phyloP scores from a whole-genome alignment of 805 yeast species.

The Maudiozyma saulgeensis region DNA sequence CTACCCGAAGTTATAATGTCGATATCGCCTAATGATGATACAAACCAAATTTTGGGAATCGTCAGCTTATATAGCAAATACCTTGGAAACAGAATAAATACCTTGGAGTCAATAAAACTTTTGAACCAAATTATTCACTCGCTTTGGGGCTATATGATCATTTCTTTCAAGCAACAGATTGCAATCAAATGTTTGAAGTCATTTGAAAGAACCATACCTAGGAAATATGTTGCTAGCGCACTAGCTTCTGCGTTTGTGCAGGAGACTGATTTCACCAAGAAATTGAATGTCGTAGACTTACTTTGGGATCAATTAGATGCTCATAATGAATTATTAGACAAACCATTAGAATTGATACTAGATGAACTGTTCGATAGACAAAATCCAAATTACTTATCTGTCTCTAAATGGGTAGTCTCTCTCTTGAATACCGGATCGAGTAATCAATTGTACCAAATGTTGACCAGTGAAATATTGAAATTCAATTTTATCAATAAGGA shows the following conservation, averaged over 20 bases:
- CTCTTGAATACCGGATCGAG: slow-evolving; percentile 44
- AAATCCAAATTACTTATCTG: slow-evolving; percentile 34
- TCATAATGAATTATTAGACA: slow-evolving; percentile 31
- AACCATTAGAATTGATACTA: slow-evolving; percentile 58
- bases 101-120: slow-evolving; percentile 16
- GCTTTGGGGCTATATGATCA: slow-evolving; percentile 48
- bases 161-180: slow-evolving; percentile 54
- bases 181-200: slow-evolving; percentile 56
- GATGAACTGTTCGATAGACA: slow-evolving; percentile 48
- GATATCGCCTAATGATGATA: not conserved
- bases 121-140: slow-evolving; percentile 28
- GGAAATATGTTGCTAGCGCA: slow-evolving; percentile 62
- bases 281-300: slow-evolving; percentile 48
- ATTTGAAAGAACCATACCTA: slow-evolving; percentile 44
- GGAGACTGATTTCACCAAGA: slow-evolving; percentile 29
- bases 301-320: slow-evolving; percentile 66
- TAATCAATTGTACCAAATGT: slow-evolving; percentile 49
- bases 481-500: slow-evolving; percentile 28
- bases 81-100: slow-evolving; percentile 20
- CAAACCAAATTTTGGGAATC: slow-evolving; percentile 15
- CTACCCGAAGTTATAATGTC: not conserved
- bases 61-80: slow-evolving; percentile 25
- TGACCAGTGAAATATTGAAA: slow-evolving; percentile 46
- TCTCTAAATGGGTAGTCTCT: slow-evolving; percentile 41
- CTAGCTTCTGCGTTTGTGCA: slow-evolving; percentile 46